Evolutionary conservation across 2,329 filamentous ascomycete genomes (phyloP), one percentile per base, ranked within the genome.

Genomic region (Fusarium sp.): DNA sequence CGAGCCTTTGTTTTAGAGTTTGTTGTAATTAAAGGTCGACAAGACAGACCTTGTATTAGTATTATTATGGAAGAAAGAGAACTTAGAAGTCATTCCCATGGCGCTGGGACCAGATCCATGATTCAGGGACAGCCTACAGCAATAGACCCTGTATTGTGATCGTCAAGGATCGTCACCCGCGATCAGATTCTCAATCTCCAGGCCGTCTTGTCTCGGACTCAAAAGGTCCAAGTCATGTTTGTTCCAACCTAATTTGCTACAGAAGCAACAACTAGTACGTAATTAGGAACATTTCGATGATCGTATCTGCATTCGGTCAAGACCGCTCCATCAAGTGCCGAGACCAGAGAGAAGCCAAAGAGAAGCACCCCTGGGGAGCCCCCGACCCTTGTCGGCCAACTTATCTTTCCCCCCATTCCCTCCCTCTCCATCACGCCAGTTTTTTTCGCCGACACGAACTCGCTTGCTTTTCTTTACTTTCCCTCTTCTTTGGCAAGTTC

Each of bases 391-490:
- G 50, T 71, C 67, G 67, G 67, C 62, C 58, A 70, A 70, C 67
- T 71, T 71, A 68, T 70, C 63, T 58, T 59, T 53, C 37, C 62
- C 50, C 44, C 50, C 19, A 25, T 37, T 37, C 44, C 41, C 52
- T 25, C 42, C 42, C 44, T 48, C 53, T 34, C 53, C 49, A 23
- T 52, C 50, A 56, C 48, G 60, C 52, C 39, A 62, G 26, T 18
- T 62, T 48, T 70, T 70, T 70, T 70, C 58, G 61, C 71, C 73
- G 64, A 63, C 34, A 37, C 62, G 54, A 51, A 52, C 62, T 63
- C 26, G 44, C 44, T 56, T 31, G 42, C 54, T 26, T 26, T 51
- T 26, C 34, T 37, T n/a, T 37, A 37, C 34, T 50, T 49, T 57
- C 57, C 23, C 25, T 59, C 25, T 39, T 54, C 39, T 52, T 49